These are phyloP conservation scores for Macrophomina tecta DNA, from an alignment of 2,329 filamentous ascomycete genomes.

Conservation along the genomic window DNA sequence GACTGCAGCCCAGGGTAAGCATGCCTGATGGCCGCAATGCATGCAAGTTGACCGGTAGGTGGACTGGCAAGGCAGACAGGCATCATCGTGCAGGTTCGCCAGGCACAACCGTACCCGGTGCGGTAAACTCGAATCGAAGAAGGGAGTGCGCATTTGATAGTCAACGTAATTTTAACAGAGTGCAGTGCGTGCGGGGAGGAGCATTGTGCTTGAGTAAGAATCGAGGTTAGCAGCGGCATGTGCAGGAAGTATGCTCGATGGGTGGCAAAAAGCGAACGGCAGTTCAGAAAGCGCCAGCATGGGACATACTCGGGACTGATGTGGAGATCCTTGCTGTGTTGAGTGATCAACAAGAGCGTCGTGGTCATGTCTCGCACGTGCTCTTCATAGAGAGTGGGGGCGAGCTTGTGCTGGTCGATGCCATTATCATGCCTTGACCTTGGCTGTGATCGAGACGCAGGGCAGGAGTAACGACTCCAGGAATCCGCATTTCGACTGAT, in stretches of 20 bases:
- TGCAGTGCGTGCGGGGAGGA: background rate
- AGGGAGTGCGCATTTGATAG: background rate
- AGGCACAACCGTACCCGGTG: too few species aligned
- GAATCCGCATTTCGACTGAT: background rate
- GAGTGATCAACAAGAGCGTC: background rate
- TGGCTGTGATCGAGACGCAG: background rate
- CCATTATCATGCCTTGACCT: background rate
- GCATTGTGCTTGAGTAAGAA: background rate
- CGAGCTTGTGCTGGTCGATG: background rate
- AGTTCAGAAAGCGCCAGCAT: background rate
- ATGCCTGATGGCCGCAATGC: background rate
- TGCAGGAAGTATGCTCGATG: background rate
- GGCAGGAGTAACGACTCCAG: background rate
- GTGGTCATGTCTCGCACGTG: background rate
- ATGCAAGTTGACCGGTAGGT: background rate
- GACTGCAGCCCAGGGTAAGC: background rate
- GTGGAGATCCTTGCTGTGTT: background rate
- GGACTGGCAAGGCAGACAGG: background rate
- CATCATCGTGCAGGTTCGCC: background rate
- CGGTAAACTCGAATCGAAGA: too few species aligned
- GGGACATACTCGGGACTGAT: background rate
- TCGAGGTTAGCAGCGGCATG: background rate
- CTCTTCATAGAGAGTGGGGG: background rate
- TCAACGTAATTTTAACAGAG: background rate
- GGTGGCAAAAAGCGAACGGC: background rate